Conservation (phyloP, 371 early-diverging fungal genomes). For the Chytridiales sp. region DNA sequence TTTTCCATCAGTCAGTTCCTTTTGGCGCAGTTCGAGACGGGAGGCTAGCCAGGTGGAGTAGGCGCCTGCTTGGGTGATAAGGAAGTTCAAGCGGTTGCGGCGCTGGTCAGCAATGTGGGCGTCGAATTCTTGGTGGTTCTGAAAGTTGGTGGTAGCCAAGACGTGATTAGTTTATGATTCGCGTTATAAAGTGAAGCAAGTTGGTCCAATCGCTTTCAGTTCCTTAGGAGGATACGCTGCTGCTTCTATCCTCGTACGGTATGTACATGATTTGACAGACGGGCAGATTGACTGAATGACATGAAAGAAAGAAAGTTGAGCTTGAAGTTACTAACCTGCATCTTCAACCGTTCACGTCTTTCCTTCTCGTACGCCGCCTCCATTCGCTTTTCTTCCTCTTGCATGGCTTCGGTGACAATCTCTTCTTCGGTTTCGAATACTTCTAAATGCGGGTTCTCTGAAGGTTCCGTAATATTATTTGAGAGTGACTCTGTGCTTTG, state of each 20-base stretch:
- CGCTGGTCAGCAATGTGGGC: constrained; percentile 62
- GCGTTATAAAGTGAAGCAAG: neutral
- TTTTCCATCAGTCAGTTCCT: constrained; percentile 48
- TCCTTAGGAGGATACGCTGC: neutral
- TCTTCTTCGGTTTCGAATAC: neutral
- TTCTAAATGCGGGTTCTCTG: neutral
- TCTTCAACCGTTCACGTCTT: constrained; percentile 48
- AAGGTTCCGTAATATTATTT: too few species aligned
- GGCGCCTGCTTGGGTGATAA: constrained; percentile 78
- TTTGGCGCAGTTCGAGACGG: constrained; percentile 74
- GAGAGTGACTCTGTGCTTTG: too few species aligned
- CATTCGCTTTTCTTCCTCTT: constrained; percentile 54
- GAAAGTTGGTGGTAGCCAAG: neutral
- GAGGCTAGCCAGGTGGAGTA: constrained; percentile 78
- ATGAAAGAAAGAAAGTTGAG: constrained; percentile 2
- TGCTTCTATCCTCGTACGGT: neutral
- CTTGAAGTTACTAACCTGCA: constrained; percentile 39
- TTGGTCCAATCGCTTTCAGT: neutral
- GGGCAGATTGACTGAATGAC: neutral
- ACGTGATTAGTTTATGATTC: neutral
- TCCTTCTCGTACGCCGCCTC: constrained; percentile 47
- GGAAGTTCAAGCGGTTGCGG: constrained; percentile 72
- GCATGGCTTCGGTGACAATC: constrained; percentile 47
- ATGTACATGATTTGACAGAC: neutral
- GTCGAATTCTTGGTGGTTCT: constrained; percentile 43